A percentile compares a stretch with the other conserved stretches of the same genome.
phyloP scores from a whole-genome alignment of 345 rosid genomes.

The Cardamine resedifolia region DNA sequence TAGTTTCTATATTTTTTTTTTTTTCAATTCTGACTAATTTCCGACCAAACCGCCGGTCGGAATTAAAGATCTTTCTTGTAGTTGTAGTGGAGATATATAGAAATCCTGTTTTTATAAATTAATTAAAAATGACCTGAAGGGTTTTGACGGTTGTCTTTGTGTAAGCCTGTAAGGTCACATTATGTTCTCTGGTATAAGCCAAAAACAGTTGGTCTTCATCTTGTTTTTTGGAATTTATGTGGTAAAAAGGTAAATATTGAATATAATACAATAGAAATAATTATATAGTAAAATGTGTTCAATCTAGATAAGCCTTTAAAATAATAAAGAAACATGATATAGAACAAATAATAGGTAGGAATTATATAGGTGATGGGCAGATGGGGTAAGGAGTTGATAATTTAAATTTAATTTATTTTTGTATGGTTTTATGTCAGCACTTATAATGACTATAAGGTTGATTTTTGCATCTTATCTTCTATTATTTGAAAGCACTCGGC shows the following conservation, averaged over 20 bases:
- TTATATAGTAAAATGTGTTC: constrained; percentile 14
- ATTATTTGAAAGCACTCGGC: constrained; percentile 14
- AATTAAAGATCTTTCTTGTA: too few species aligned
- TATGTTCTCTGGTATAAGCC: constrained; percentile 2
- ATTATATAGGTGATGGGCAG: constrained; percentile 23
- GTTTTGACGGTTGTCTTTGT: constrained; percentile 6
- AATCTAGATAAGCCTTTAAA: constrained; percentile 25
- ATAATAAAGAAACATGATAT: constrained; percentile 11
- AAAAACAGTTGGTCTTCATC: background rate
- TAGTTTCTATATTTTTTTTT: too few species aligned
- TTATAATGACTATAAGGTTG: constrained; percentile 18
- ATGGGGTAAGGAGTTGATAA: constrained; percentile 13
- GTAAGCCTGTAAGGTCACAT: constrained; percentile 12
- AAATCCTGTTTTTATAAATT: background rate
- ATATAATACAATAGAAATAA: constrained; percentile 10
- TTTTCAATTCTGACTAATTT: too few species aligned
- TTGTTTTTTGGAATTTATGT: background rate
- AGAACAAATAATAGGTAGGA: background rate
- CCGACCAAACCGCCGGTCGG: too few species aligned
- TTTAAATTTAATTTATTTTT: background rate
- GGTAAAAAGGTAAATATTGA: background rate
- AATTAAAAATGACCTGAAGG: background rate
- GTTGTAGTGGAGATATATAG: background rate
- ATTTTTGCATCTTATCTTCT: constrained; percentile 26
- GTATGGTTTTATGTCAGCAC: constrained; percentile 20